Conservation (phyloP, 305 asterid genomes). For the Caryopteris hybrid region DNA sequence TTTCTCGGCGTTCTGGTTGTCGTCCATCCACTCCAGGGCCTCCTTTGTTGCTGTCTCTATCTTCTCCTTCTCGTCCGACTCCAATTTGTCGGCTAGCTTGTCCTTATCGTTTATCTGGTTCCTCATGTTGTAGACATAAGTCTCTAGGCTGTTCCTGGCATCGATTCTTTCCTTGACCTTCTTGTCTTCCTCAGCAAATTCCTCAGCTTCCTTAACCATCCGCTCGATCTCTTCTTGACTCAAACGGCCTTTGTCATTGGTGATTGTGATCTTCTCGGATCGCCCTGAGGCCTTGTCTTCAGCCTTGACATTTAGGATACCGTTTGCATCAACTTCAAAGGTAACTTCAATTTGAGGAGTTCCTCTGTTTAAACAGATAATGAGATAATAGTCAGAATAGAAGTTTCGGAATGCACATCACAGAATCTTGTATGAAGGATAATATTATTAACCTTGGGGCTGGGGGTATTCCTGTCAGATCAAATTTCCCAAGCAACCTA, state of each 20-base stretch:
- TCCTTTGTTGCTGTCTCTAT: slow-evolving; percentile 70
- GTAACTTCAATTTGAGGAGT: slow-evolving; percentile 78
- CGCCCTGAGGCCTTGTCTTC: slow-evolving; percentile 79
- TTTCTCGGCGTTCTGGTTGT: slow-evolving; percentile 65
- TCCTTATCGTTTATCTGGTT: slow-evolving; percentile 73
- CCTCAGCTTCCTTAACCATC: slow-evolving; percentile 77
- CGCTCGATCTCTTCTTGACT: slow-evolving; percentile 85
- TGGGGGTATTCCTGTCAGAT: slow-evolving; percentile 64
- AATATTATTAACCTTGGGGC: slow-evolving; percentile 88
- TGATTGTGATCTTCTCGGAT: slow-evolving; percentile 68
- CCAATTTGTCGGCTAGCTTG: slow-evolving; percentile 70
- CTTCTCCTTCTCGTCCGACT: slow-evolving; percentile 68
- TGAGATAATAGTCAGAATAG: no score
- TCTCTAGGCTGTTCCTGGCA: slow-evolving; percentile 71
- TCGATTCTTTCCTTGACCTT: slow-evolving; percentile 70
- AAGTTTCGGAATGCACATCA: no score
- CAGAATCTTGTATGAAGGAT: no score
- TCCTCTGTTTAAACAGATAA: no score
- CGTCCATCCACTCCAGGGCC: slow-evolving; percentile 80
- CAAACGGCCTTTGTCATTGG: slow-evolving; percentile 75
- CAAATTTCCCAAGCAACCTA: slow-evolving; percentile 69
- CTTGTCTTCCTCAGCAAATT: slow-evolving; percentile 76
- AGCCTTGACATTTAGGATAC: slow-evolving; percentile 71
- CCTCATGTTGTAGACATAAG: slow-evolving; percentile 72
- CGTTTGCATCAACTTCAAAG: slow-evolving; percentile 76